Base-by-base conservation (phyloP, 192 early-diverging fungal genomes). In the Radiomyces spectabilis region DNA sequence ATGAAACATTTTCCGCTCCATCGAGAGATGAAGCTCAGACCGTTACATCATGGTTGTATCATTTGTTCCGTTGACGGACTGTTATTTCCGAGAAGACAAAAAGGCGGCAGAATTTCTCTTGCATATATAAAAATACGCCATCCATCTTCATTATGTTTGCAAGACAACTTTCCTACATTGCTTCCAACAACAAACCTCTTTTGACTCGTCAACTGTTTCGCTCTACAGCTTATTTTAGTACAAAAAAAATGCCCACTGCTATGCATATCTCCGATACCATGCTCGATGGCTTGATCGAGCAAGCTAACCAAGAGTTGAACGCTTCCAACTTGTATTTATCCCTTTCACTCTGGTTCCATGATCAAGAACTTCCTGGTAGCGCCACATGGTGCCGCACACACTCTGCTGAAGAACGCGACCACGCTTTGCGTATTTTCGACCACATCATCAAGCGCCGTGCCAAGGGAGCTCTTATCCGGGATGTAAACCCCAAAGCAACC, bases 401-500 rank as follows among this genome's bases (percentile, higher is more conserved):
- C 38, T 57, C 59, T 41, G 69, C 61, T 2, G 69, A 72, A 33
- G 69, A 72, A 35, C 58, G 69, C 5, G 34, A 37, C 12, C 69
- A 72, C 40, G 69, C 53, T 4, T 55, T 72, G 16, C 66, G 52
- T 34, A 68, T 72, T 30, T 72, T 72, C 53, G 69, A 72, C 29
- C 69, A 72, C 53, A 61, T 72, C 16, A 40, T 52, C 26, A 72
- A 72, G 34, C 63, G 69, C 13, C 24, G 65, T 34, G 69, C 69
- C 5, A 72, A 72, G 55, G 69, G 69, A 5, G 65, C 47, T 0
- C 21, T 72, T 42, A 50, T 72, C 26, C 51, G 34, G 10, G 22
- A 31, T 9, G 30, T 59, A 16, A 33, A 46, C 8, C 15, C 6
- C 13, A 9, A 16, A 9, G 27, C 25, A 24, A 49, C 40, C n/a